Evolutionary conservation across 306 rosid species (phyloP), one percentile per base, ranked within the genome.

Genomic region (Corylus heterophylla): DNA sequence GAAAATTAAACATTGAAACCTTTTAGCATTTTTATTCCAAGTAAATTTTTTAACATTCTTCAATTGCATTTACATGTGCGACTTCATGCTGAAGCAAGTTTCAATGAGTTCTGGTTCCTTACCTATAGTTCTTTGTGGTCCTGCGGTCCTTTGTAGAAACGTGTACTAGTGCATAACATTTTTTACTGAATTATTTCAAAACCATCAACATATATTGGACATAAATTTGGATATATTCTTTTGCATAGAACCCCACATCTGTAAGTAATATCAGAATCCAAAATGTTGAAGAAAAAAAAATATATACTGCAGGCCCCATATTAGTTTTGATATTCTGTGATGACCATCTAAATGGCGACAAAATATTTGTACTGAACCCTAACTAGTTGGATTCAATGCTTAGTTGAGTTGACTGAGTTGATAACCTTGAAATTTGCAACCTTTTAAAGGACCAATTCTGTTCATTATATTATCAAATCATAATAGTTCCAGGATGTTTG

Each of bases 31-130:
- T 62, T 29, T n/a, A 62, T 45, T 63, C 31, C 20, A 63, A 4
- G 27, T n/a, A 18, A 58, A 3, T 58, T 58, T 58, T 58, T n/a
- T 58, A 58, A 25, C 16, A 42, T 17, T 25, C 7, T 42, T 44
- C 4, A 16, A 12, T 56, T 45, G 12, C 31, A n/a, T 5, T 13
- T 49, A 49, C 14, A 49, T 3, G 14, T 27, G 25, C 3, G 35
- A 59, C 71, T 35, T 35, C 56, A 29, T 76, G 10, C 42, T 49
- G 51, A 58, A 49, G 29, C 70, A 22, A 62, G 71, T 75, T 56
- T 2, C 12, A n/a, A 29, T 62, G 12, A 18, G 31, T 29, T 62
- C 71, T 76, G 35, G 72, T 76, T 76, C 25, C 13, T 1, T 37
- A 16, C 71, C 48, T 66, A 9, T 9, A 66, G 71, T 37, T 22